A percentile compares a stretch with the other conserved stretches of the same genome.
Conservation (phyloP, 345 rosid genomes). For the Tarenaya hassleriana region DNA sequence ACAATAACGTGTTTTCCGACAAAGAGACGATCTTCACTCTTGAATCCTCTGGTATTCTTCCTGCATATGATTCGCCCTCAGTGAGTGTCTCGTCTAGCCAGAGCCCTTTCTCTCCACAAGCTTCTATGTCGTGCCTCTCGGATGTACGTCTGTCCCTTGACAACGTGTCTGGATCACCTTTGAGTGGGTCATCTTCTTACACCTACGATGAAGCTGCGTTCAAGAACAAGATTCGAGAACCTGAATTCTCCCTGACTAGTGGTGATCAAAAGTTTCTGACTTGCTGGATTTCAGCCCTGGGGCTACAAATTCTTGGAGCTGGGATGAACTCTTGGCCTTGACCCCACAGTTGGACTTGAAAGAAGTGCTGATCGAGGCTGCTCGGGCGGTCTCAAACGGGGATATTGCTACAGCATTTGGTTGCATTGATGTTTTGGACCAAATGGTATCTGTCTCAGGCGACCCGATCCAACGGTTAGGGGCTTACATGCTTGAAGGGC, state of each 20-base stretch:
- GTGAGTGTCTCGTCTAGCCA: conserved; percentile 55
- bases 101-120: conserved; percentile 78
- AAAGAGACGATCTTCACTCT: conserved; percentile 50
- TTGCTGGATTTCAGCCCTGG: conserved; percentile 33
- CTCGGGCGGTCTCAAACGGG: conserved; percentile 46
- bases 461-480: conserved; percentile 77
- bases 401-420: conserved; percentile 45
- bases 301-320: conserved; percentile 36
- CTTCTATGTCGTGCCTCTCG: conserved; percentile 67
- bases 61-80: conserved; percentile 59
- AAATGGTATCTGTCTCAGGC: conserved; percentile 85
- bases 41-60: conserved; percentile 49
- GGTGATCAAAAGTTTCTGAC: conserved; percentile 50
- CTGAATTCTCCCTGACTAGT: conserved; percentile 58
- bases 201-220: conserved; percentile 42
- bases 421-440: conserved; percentile 62
- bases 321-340: conserved; percentile 40
- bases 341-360: conserved; percentile 56
- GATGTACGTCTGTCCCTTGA: conserved; percentile 70
- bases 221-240: conserved; percentile 59
- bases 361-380: conserved; percentile 57
- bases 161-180: conserved; percentile 59
- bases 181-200: conserved; percentile 53
- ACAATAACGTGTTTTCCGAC: conserved; percentile 44
- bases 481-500: conserved; percentile 90